These are phyloP conservation scores for Apocynum venetum DNA, from an alignment of 257 asterid species.

Conservation along the genomic window DNA sequence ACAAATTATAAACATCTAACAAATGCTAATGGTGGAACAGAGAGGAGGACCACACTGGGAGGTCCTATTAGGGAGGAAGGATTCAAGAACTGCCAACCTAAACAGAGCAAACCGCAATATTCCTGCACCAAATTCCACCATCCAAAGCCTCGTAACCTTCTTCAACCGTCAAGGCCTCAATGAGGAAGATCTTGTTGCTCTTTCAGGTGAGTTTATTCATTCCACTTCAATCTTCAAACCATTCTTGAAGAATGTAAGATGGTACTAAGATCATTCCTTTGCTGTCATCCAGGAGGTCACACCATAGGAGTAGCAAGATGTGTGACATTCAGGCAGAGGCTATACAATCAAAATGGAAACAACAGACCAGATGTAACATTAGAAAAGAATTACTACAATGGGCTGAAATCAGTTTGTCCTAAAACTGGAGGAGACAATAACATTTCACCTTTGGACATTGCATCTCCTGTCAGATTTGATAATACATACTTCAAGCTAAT, in stretches of 20 bases:
- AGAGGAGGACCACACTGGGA: conserved; percentile 93
- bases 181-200: conserved; percentile 68
- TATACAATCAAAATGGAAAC: conserved; percentile 68
- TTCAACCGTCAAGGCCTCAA: conserved; percentile 62
- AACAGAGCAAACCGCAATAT: conserved; percentile 43
- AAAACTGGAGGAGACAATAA: conserved; percentile 64
- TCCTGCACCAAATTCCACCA: conserved; percentile 76
- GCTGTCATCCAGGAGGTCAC: conserved; percentile 51
- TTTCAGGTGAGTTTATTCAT: conserved; percentile 41
- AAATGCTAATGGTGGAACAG: conserved; percentile 28
- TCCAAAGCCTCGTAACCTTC: conserved; percentile 45
- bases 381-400: conserved; percentile 49
- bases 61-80: conserved; percentile 77
- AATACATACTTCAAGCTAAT: conserved; percentile 67
- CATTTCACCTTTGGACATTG: conserved; percentile 57
- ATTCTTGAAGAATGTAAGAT: background rate
- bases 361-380: conserved; percentile 54
- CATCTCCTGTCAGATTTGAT: conserved; percentile 67
- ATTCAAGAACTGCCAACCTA: conserved; percentile 58
- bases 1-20: conserved; percentile 1
- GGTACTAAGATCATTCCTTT: background rate
- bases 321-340: conserved; percentile 56
- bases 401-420: conserved; percentile 53
- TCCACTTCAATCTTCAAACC: background rate
- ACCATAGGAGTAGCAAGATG: conserved; percentile 79